phyloP scores from a whole-genome alignment of 2,329 filamentous ascomycete species.

The Lachnellula cervina region DNA sequence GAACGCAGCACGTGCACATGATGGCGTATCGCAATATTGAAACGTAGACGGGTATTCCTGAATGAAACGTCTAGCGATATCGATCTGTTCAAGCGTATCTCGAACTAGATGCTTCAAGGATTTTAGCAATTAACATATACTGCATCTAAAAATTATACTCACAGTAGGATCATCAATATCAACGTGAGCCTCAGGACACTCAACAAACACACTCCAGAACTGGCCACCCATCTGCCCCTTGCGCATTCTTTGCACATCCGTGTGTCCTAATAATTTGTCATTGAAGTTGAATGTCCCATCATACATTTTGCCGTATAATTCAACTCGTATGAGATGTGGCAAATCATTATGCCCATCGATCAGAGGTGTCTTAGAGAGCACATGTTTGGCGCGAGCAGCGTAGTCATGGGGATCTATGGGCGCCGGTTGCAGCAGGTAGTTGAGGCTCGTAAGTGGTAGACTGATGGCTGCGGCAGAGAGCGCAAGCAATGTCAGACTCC shows the following conservation, averaged over 20 bases:
- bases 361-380: slow-evolving; percentile 26
- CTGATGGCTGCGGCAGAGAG: too few species aligned
- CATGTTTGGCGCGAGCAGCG: not conserved
- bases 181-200: not conserved
- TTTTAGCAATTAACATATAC: not conserved
- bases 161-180: slow-evolving; percentile 5
- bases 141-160: not conserved
- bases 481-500: too few species aligned
- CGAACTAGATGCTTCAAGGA: slow-evolving; percentile 34
- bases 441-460: too few species aligned
- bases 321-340: slow-evolving; percentile 26
- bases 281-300: slow-evolving; percentile 16
- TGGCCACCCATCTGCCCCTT: slow-evolving; percentile 29
- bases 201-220: slow-evolving; percentile 31
- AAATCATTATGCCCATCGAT: slow-evolving; percentile 34
- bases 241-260: slow-evolving; percentile 26
- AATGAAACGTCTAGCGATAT: slow-evolving; percentile 49
- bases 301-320: slow-evolving; percentile 29
- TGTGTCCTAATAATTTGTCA: slow-evolving; percentile 18
- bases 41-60: slow-evolving; percentile 25
- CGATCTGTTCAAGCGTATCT: slow-evolving; percentile 53
- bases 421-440: too few species aligned
- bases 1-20: slow-evolving; percentile 31
- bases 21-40: slow-evolving; percentile 20
- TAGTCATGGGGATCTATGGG: too few species aligned